Evolutionary conservation across 345 rosid genomes (phyloP).

Genomic region (Gossypium anomalum): DNA sequence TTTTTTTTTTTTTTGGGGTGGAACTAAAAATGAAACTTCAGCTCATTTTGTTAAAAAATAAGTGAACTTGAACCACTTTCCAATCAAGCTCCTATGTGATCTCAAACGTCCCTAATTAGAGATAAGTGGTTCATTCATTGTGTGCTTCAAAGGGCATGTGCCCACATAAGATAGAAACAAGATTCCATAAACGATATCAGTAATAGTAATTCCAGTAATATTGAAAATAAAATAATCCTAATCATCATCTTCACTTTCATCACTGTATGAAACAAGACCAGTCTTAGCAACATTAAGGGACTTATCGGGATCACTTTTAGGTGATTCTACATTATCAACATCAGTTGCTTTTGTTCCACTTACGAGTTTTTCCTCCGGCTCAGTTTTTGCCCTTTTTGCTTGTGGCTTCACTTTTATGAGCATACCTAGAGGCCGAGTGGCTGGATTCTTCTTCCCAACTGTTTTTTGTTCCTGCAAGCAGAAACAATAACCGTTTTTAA

Average conservation of each 20-base stretch:
- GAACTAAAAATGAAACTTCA: neutral
- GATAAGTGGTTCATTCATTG: neutral
- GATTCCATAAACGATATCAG: neutral
- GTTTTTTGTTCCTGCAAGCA: constrained; percentile 46
- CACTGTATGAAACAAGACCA: constrained; percentile 79
- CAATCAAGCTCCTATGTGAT: neutral
- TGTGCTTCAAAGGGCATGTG: neutral
- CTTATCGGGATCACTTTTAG: constrained; percentile 20
- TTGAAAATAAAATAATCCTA: neutral
- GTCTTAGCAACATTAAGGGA: constrained; percentile 27
- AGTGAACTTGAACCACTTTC: neutral
- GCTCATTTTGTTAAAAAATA: neutral
- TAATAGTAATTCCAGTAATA: neutral
- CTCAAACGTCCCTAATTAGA: neutral
- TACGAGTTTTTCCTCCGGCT: constrained; percentile 30
- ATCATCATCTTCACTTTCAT: constrained; percentile 76
- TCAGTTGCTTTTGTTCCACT: constrained; percentile 19
- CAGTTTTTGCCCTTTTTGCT: constrained; percentile 64
- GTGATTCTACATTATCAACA: constrained; percentile 23
- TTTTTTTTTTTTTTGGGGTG: too few relatives aligned
- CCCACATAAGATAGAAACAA: neutral
- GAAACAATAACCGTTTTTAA: constrained; percentile 7
- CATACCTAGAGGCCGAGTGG: constrained; percentile 51
- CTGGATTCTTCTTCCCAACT: constrained; percentile 50
- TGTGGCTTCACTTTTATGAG: constrained; percentile 74